These are phyloP conservation scores for Macrotyloma uniflorum DNA, from an alignment of 306 rosid genomes.

Conservation along the genomic window DNA sequence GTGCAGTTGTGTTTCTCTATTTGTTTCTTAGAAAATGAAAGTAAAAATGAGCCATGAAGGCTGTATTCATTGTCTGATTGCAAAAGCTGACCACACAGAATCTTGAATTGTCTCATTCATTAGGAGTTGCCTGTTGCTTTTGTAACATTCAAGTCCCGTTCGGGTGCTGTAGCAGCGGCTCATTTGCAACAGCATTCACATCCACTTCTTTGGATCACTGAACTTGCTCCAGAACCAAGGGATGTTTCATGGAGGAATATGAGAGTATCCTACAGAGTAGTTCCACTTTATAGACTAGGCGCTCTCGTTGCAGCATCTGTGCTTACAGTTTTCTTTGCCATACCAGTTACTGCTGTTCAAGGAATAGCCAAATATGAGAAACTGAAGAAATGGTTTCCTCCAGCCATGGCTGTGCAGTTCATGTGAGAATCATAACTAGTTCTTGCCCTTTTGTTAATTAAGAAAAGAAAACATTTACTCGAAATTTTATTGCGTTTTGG, in stretches of 20 bases:
- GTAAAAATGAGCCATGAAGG: background rate
- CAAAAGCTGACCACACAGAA: background rate
- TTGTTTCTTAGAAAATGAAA: constrained; percentile 14
- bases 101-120: constrained; percentile 32
- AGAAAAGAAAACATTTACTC: background rate
- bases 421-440: constrained; percentile 59
- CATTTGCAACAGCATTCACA: constrained; percentile 80
- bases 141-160: constrained; percentile 81
- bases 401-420: constrained; percentile 78
- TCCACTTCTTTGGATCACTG: constrained; percentile 85
- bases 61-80: background rate
- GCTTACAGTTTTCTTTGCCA: constrained; percentile 82
- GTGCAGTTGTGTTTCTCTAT: background rate
- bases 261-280: constrained; percentile 56
- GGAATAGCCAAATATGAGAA: constrained; percentile 92
- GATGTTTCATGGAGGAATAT: constrained; percentile 93
- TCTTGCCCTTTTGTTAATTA: background rate
- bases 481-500: background rate
- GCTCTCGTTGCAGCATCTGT: constrained; percentile 69
- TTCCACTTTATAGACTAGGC: constrained; percentile 68
- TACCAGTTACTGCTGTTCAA: constrained; percentile 94
- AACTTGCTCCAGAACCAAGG: constrained; percentile 87
- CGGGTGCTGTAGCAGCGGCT: constrained; percentile 71
- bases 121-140: constrained; percentile 89
- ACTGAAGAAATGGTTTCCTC: constrained; percentile 93